phyloP scores from a whole-genome alignment of 1,284 basidiomycete genomes.

The Schizopora paradoxa region DNA sequence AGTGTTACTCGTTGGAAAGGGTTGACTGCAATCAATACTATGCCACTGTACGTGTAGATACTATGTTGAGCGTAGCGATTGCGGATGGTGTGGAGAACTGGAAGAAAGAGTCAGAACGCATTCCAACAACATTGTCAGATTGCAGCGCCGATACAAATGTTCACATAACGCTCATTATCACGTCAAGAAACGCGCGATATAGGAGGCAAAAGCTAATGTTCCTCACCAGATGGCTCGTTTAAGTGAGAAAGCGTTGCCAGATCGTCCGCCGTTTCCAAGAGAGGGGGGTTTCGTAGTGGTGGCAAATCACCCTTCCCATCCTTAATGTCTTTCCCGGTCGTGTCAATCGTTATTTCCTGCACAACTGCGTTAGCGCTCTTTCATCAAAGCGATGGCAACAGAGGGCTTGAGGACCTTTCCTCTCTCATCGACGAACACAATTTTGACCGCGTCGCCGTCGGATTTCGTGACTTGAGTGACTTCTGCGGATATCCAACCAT shows the following conservation, averaged over 20 bases:
- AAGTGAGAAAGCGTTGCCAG: constrained; percentile 96
- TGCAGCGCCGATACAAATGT: too few relatives aligned
- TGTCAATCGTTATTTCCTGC: constrained; percentile 73
- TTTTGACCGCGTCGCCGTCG: constrained; percentile 66
- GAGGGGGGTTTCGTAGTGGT: constrained; percentile 92
- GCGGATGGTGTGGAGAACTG: constrained; percentile 94
- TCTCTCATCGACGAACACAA: constrained; percentile 79
- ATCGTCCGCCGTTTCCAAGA: constrained; percentile 96
- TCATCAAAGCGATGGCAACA: constrained; percentile 8
- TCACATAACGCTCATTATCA: too few relatives aligned
- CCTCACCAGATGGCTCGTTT: constrained; percentile 92
- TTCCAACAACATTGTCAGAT: too few relatives aligned
- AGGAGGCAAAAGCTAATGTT: background rate
- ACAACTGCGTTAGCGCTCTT: constrained; percentile 12
- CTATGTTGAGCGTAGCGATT: constrained; percentile 96
- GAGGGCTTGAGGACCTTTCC: constrained; percentile 57
- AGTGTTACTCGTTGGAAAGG: constrained; percentile 93
- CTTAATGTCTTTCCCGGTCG: constrained; percentile 73
- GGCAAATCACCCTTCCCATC: constrained; percentile 75
- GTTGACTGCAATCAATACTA: constrained; percentile 97
- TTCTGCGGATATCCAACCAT: constrained; percentile 89
- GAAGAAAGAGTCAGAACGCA: constrained; percentile 3
- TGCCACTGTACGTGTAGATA: constrained; percentile 99
- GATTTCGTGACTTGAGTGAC: constrained; percentile 61
- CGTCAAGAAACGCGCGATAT: too few relatives aligned